Evolutionary conservation across 108 stramenopile species (phyloP).

Genomic region (Skeletonema marinoi): DNA sequence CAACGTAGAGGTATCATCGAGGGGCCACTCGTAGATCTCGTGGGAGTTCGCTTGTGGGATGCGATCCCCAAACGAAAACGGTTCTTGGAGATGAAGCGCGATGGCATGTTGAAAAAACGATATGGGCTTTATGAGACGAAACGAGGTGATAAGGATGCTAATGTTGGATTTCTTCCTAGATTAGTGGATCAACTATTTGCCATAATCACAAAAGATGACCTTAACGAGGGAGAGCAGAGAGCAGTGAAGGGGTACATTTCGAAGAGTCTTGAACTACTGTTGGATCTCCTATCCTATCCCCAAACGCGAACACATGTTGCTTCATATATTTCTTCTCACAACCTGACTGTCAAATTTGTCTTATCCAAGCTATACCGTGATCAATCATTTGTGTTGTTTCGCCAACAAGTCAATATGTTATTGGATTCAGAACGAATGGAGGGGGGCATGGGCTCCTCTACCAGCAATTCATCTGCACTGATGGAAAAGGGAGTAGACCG

Average conservation of each 20-base stretch:
- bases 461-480: not conserved
- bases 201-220: constrained; percentile 4
- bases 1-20: constrained; percentile 7
- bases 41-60: constrained; percentile 34
- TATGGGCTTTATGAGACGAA: constrained; percentile 30
- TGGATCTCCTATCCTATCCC: constrained; percentile 43
- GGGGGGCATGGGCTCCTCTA: not conserved
- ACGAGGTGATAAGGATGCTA: not conserved
- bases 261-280: constrained; percentile 37
- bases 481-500: not conserved
- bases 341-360: constrained; percentile 24
- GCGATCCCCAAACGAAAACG: constrained; percentile 15
- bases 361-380: constrained; percentile 28
- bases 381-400: constrained; percentile 17
- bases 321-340: constrained; percentile 31
- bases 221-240: not conserved
- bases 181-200: constrained; percentile 25
- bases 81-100: constrained; percentile 25
- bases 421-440: constrained; percentile 41
- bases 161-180: constrained; percentile 25
- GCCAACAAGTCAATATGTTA: constrained; percentile 38
- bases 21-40: constrained; percentile 31
- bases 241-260: constrained; percentile 18
- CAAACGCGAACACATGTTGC: constrained; percentile 37
- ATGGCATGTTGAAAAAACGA: constrained; percentile 36